Evolutionary conservation across 108 stramenopile species (phyloP).

Genomic region (Skeletonema marinoi): DNA sequence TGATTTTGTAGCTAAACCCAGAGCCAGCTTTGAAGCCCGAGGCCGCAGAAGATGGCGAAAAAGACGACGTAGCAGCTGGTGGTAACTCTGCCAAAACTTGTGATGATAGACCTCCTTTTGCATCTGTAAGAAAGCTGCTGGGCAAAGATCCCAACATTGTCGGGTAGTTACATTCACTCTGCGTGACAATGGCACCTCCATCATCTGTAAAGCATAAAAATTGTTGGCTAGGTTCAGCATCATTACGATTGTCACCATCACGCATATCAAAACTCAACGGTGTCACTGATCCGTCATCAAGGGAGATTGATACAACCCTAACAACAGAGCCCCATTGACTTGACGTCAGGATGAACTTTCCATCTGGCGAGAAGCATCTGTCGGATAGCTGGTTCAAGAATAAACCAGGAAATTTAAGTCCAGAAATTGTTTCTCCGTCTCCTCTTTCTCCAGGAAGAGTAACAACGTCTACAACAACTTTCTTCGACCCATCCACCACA

Average conservation of each 20-base stretch:
- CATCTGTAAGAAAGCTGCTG: constrained; percentile 11
- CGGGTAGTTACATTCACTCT: constrained; percentile 51
- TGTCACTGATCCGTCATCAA: constrained; percentile 37
- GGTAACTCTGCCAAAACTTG: constrained; percentile 38
- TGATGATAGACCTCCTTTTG: not conserved
- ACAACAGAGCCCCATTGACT: constrained; percentile 67
- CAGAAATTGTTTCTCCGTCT: constrained; percentile 22
- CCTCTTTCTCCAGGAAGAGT: constrained; percentile 36
- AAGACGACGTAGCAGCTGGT: constrained; percentile 57
- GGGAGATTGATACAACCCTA: constrained; percentile 53
- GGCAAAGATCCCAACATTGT: constrained; percentile 51
- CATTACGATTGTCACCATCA: not conserved
- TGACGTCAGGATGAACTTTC: constrained; percentile 45
- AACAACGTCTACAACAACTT: constrained; percentile 38
- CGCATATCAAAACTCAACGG: constrained; percentile 50
- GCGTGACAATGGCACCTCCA: constrained; percentile 55
- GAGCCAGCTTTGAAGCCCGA: constrained; percentile 15
- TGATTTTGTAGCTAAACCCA: constrained; percentile 42
- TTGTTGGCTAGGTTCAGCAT: constrained; percentile 30
- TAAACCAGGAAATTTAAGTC: constrained; percentile 73
- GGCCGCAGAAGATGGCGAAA: constrained; percentile 19
- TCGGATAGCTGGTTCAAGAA: constrained; percentile 64
- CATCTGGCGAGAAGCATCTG: constrained; percentile 49
- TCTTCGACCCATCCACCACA: constrained; percentile 16
- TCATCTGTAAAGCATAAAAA: constrained; percentile 51